Conservation (phyloP, 257 asterid genomes). For the Striga asiatica region DNA sequence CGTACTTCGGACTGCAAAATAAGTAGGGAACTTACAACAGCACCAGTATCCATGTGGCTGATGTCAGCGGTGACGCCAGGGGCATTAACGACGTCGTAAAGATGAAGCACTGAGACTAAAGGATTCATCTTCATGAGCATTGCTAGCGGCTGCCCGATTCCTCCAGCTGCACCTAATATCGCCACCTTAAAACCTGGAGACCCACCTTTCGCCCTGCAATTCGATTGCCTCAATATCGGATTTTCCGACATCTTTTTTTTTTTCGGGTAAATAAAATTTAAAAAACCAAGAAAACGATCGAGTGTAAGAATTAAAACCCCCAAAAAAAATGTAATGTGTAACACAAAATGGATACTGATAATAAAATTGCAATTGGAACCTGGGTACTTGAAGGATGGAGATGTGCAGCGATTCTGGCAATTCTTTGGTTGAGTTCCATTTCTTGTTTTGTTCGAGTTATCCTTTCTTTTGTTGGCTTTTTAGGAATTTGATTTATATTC, state of each 20-base stretch:
- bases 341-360: background rate
- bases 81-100: constrained; percentile 84
- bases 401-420: constrained; percentile 82
- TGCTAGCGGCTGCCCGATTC: constrained; percentile 88
- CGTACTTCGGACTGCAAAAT: too few relatives aligned
- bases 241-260: constrained; percentile 16
- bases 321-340: background rate
- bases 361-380: constrained; percentile 21
- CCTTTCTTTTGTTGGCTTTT: background rate
- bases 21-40: constrained; percentile 42
- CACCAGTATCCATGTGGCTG: constrained; percentile 97
- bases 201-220: constrained; percentile 95
- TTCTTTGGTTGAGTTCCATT: constrained; percentile 49
- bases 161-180: constrained; percentile 91
- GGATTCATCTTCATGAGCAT: constrained; percentile 95
- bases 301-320: background rate
- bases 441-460: background rate
- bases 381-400: constrained; percentile 60
- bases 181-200: constrained; percentile 94
- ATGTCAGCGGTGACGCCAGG: constrained; percentile 97
- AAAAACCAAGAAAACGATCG: background rate
- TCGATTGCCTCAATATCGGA: constrained; percentile 33
- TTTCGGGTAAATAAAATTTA: too few relatives aligned
- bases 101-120: constrained; percentile 83
- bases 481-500: background rate